Evolutionary conservation across 176 grass and related monocot genomes (phyloP).

Genomic region (Phyllostachys edulis): DNA sequence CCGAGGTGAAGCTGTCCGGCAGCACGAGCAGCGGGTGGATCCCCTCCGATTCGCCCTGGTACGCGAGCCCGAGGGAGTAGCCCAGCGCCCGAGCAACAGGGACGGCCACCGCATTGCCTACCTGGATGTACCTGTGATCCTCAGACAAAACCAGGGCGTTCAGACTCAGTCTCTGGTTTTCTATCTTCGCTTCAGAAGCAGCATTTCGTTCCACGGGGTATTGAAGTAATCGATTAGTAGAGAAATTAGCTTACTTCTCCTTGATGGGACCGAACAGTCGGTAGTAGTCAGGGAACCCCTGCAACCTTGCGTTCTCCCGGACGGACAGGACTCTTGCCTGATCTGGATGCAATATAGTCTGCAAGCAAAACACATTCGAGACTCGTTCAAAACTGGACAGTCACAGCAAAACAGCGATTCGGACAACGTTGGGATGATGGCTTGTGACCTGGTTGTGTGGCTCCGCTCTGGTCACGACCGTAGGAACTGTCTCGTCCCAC

Average conservation of each 20-base stretch:
- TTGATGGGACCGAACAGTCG: constrained; percentile 51
- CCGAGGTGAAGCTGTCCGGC: constrained; percentile 26
- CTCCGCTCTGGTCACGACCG: constrained; percentile 77
- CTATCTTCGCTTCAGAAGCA: too few species aligned
- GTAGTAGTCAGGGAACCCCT: constrained; percentile 81
- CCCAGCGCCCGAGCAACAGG: constrained; percentile 50
- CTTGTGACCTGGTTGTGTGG: constrained; percentile 70
- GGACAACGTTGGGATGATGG: neutral
- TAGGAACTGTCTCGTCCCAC: constrained; percentile 94
- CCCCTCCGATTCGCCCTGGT: constrained; percentile 28
- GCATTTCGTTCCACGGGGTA: neutral
- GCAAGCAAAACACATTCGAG: neutral
- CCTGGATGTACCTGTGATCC: constrained; percentile 49
- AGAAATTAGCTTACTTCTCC: constrained; percentile 52
- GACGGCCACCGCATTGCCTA: constrained; percentile 48
- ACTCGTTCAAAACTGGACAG: neutral
- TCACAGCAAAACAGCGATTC: neutral
- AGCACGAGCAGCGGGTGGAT: constrained; percentile 4
- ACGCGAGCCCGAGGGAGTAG: constrained; percentile 38
- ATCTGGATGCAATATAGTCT: constrained; percentile 62
- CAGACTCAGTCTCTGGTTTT: neutral
- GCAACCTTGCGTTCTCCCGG: constrained; percentile 82
- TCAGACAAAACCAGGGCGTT: neutral
- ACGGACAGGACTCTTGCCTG: constrained; percentile 71
- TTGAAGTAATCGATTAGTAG: too few species aligned